phyloP scores from a whole-genome alignment of 805 yeast species.

The Teunomyces pallodes region DNA sequence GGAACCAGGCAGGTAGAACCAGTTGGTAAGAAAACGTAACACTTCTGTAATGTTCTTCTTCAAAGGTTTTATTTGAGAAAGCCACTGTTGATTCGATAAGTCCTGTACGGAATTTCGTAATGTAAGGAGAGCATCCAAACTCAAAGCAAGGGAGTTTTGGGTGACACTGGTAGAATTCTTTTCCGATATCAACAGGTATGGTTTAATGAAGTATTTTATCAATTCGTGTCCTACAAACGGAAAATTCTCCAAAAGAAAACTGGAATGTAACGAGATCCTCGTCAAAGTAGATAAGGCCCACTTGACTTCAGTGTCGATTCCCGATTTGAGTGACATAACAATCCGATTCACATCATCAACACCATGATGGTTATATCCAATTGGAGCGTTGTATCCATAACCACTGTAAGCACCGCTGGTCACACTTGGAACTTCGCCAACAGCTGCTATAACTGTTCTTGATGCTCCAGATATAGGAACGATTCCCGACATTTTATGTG shows the following conservation, averaged over 20 bases:
- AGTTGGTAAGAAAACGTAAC: constrained; percentile 37
- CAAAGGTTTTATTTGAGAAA: constrained; percentile 55
- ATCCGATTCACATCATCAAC: constrained; percentile 63
- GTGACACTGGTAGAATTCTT: constrained; percentile 14
- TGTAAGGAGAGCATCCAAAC: constrained; percentile 55
- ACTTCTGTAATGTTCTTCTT: constrained; percentile 45
- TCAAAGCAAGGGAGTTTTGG: constrained; percentile 20
- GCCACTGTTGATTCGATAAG: constrained; percentile 72
- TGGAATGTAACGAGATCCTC: constrained; percentile 33
- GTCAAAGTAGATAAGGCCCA: constrained; percentile 64
- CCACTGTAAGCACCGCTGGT: constrained; percentile 10
- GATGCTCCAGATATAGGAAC: constrained; percentile 3
- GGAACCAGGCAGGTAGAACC: constrained; percentile 26
- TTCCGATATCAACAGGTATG: constrained; percentile 25
- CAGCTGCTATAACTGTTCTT: neutral
- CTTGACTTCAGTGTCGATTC: constrained; percentile 62
- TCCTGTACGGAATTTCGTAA: constrained; percentile 84
- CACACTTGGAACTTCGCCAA: neutral
- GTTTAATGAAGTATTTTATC: constrained; percentile 34
- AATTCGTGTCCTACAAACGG: constrained; percentile 43
- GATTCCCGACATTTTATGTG: neutral
- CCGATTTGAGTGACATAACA: constrained; percentile 65
- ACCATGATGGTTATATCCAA: constrained; percentile 47
- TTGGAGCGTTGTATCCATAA: constrained; percentile 13
- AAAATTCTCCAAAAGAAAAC: constrained; percentile 35